These are phyloP conservation scores for Arxiozyma heterogenica DNA, from an alignment of 1,139 yeast species.

Conservation along the genomic window DNA sequence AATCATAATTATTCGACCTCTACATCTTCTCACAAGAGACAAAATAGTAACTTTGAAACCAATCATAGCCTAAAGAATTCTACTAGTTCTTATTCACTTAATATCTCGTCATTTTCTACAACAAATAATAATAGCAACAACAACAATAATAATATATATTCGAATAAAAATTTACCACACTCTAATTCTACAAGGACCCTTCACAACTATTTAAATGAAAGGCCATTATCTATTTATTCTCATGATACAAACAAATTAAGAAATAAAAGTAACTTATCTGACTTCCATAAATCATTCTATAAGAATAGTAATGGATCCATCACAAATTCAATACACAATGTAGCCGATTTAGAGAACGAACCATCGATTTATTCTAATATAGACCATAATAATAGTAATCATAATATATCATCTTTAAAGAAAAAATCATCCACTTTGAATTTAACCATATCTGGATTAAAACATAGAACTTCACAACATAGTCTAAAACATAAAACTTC, in stretches of 20 bases:
- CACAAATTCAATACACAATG: neutral
- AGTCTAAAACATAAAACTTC: constrained; percentile 27
- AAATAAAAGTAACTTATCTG: constrained; percentile 19
- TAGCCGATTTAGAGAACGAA: neutral
- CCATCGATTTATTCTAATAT: constrained; percentile 1
- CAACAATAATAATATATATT: neutral
- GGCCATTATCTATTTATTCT: constrained; percentile 3
- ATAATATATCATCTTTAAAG: constrained; percentile 10
- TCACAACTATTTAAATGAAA: constrained; percentile 2
- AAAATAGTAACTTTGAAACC: neutral
- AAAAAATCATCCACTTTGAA: constrained; percentile 24
- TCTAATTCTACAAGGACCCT: constrained; percentile 2
- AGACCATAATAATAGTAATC: neutral
- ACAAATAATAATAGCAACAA: neutral
- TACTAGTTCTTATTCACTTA: constrained; percentile 1
- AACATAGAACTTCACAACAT: constrained; percentile 23
- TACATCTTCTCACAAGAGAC: neutral
- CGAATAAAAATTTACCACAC: neutral
- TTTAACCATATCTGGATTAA: constrained; percentile 20
- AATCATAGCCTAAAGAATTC: neutral
- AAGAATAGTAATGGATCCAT: neutral
- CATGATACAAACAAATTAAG: constrained; percentile 11
- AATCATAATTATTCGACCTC: neutral
- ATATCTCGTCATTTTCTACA: neutral
- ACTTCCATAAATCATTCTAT: constrained; percentile 19